Base-by-base conservation (phyloP, 108 stramenopile species). In the Aurantiochytrium sp. region DNA sequence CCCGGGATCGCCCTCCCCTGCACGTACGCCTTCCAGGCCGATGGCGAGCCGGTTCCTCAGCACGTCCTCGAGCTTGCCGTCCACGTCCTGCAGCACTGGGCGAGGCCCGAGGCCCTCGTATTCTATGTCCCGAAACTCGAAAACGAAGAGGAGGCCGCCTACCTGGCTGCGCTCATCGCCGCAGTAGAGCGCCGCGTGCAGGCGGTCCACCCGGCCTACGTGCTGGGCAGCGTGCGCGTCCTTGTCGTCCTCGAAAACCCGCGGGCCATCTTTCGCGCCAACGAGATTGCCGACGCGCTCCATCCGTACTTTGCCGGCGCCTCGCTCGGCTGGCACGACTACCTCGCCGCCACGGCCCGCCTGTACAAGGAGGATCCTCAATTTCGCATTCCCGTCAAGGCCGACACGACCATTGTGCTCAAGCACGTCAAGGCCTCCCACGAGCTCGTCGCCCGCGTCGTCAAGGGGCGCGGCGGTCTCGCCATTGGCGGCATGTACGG, bases 251-350 rank as follows among this genome's bases (percentile, higher is more conserved):
- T 81, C 73, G 73, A 81, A 30, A 81, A 81, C 45, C 21, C 73
- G 42, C 73, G 73, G n/a, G 73, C 73, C 6, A 41, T 81, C 3
- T 81, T 81, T 24, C 73, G 73, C 19, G 73, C 73, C 39, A 81
- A 81, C 45, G 73, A 81, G 39, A 81, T 81, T 42, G 45, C 45
- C 42, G 73, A 81, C 73, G 39, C 73, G 6, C 45, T 81, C 39
- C 24, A 48, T 24, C 73, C 73, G 12, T 81, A 48, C 45, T 81
- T 81, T 48, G 73, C 73, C 2, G 73, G 73, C 73, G 73, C 73
- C 8, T 81, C 73, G n/a, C 45, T 81, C 24, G 73, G 73, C 17
- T 81, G 73, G 73, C 73, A 81, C 30, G 73, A 81, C 73, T 81
- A 48, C 73, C 73, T 81, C 6, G 73, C 73, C 39, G 39, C 73